These are phyloP conservation scores for Porcisia hertigi DNA, from an alignment of 208 protist genomes.

Conservation along the genomic window DNA sequence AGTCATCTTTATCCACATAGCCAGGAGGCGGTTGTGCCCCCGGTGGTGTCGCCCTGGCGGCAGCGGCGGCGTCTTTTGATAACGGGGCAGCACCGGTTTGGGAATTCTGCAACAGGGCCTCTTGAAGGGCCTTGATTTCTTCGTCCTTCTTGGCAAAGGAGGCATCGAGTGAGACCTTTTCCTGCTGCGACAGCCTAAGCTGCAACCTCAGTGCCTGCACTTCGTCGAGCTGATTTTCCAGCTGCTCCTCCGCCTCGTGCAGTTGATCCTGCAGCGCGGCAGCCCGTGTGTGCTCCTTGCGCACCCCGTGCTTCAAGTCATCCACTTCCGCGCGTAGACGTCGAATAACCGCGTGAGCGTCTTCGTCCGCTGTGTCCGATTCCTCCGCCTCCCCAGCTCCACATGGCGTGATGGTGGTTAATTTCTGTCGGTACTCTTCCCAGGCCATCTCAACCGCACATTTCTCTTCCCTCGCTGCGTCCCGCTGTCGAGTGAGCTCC, in stretches of 20 bases:
- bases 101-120: slow-evolving; percentile 21
- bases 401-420: background rate
- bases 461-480: slow-evolving; percentile 15
- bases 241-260: slow-evolving; percentile 31
- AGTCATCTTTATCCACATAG: slow-evolving; percentile 62
- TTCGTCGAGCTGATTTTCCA: slow-evolving; percentile 32
- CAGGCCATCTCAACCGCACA: slow-evolving; percentile 10
- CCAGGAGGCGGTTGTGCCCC: slow-evolving; percentile 16
- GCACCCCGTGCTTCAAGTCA: slow-evolving; percentile 16
- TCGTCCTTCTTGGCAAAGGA: slow-evolving; percentile 33
- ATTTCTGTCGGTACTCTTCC: slow-evolving; percentile 5
- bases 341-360: slow-evolving; percentile 7
- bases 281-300: slow-evolving; percentile 25
- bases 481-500: slow-evolving; percentile 27
- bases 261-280: slow-evolving; percentile 25
- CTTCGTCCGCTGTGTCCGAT: background rate
- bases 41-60: background rate
- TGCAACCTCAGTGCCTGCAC: slow-evolving; percentile 36
- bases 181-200: slow-evolving; percentile 37
- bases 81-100: background rate
- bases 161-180: slow-evolving; percentile 33
- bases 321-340: slow-evolving; percentile 20
- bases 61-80: background rate
- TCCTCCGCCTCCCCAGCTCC: background rate
- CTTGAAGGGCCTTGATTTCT: slow-evolving; percentile 46